Base-by-base conservation (phyloP, 208 protist species). In the Leishmania aethiopica region DNA sequence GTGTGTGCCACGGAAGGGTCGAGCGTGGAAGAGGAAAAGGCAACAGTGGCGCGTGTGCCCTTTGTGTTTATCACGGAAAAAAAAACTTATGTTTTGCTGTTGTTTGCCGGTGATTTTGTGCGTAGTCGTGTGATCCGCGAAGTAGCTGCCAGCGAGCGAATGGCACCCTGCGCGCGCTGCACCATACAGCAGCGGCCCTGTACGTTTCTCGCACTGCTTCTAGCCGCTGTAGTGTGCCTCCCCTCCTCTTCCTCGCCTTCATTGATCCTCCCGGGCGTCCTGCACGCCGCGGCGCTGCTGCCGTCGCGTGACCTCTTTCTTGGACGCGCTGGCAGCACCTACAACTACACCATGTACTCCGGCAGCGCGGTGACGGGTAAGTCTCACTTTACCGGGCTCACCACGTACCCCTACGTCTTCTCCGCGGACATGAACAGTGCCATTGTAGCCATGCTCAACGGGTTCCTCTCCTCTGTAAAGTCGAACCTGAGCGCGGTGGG, bases 311-410 rank as follows among this genome's bases (percentile, higher is more conserved):
- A 75, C 15, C 55, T 77, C 35, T 47, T 79, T 10, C 74, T 79
- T 10, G 11, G 32, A 8, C 81, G 77, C 37, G 5, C 69, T 6
- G 81, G 77, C 40, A 78, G 28, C 70, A 78, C 81, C 77, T 85
- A 81, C 77, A 64, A 35, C 6, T 85, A 85, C 81, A 71, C 81
- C 55, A 85, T 85, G 81, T 81, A 85, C 77, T 57, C 55, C 81
- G 76, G 81, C 67, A 53, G n/a, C 55, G 53, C 60, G n/a, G 77
- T 81, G 25, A 74, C 53, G 15, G 79, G 59, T 19, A 74, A 70
- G 69, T 72, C 74, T 4, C 77, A 83, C 55, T 42, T 77, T 15
- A 71, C 70, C 5, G 73, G 75, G 35, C 42, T 35, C 42, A 80
- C 78, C 19, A 79, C 75, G 49, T 79, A 83, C 75, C 83, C 78